Conservation (phyloP, 768 basidiomycete species). For the Gloeopeniophorella convolvens region DNA sequence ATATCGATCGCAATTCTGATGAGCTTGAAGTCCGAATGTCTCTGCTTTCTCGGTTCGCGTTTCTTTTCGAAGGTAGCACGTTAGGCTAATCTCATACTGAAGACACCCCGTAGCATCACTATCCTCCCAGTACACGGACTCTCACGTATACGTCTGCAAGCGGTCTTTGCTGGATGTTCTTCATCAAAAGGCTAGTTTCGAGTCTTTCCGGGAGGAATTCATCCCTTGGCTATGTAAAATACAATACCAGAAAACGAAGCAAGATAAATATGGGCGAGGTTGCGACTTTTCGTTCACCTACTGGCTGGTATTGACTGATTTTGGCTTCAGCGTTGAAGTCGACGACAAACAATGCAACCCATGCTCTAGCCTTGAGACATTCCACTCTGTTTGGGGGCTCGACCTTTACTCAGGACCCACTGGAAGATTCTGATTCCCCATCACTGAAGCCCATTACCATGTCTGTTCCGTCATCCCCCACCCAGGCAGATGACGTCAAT, state of each 20-base stretch:
- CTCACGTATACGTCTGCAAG: constrained; percentile 88
- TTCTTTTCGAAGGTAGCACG: constrained; percentile 11
- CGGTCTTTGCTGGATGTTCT: constrained; percentile 66
- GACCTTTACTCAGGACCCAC: constrained; percentile 8
- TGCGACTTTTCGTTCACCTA: constrained; percentile 17
- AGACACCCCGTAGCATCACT: constrained; percentile 71
- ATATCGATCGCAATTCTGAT: constrained; percentile 57
- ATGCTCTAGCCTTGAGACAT: constrained; percentile 49
- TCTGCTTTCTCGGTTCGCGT: constrained; percentile 60
- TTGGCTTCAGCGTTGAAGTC: constrained; percentile 39
- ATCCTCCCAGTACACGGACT: constrained; percentile 66
- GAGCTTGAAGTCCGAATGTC: constrained; percentile 73
- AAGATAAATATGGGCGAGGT: constrained; percentile 55
- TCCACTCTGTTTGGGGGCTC: constrained; percentile 41
- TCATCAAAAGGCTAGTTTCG: constrained; percentile 59
- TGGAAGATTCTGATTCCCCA: constrained; percentile 17
- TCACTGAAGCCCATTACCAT: constrained; percentile 27
- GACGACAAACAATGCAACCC: constrained; percentile 38
- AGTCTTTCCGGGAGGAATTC: constrained; percentile 86
- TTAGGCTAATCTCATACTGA: not conserved
- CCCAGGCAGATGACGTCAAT: constrained; percentile 31
- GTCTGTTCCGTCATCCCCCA: constrained; percentile 43
- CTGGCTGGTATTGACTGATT: not conserved
- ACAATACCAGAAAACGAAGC: constrained; percentile 62
- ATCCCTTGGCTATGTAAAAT: constrained; percentile 89